Evolutionary conservation across 208 protist species (phyloP), one percentile per base, ranked within the genome.

Genomic region (Vickermania ingenoplastis): DNA sequence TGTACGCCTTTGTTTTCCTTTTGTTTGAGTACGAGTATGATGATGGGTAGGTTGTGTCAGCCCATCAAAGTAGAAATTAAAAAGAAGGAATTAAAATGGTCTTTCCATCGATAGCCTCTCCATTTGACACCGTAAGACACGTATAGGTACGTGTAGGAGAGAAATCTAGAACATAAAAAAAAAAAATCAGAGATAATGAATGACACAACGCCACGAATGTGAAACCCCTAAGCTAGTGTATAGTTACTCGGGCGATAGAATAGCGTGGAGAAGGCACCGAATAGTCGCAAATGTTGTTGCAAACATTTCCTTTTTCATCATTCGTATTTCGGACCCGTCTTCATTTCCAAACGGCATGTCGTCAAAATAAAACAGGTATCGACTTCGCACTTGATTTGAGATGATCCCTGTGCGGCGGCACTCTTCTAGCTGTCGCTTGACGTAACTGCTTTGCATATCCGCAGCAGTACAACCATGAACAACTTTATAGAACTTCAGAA

Each of bases 381-480:
- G 77, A 36, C 75, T 89, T 14, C 61, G 57, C 13, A 88, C 68
- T 0, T 67, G 60, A 13, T 71, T 28, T 1, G 49, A 59, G 0
- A 94, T 56, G 11, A 94, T 73, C 3, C 78, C 88, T 0, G 76
- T 79, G 41, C 83, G 67, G 2, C 67, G 76, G 58, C 79, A 83
- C 61, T 92, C 79, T 41, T 92, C 78, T 24, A 94, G 30, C 45
- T 86, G 79, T 0, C 83, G 71, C 17, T 79, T 83, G 17, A 91
- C 70, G 60, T 92, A 92, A 63, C 82, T 90, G 59, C 84, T 86
- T 66, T 91, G 79, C 88, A 92, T 91, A 25, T 94, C 88, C 14
- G 91, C 36, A n/a, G 75, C 62, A 0, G 64, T 80, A 70, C 80
- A 88, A 24, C 71, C 78, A 57, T 89, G 83, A 25, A 94, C 79